Base-by-base conservation (phyloP, 768 basidiomycete genomes). In the Tremella fuciformis region DNA sequence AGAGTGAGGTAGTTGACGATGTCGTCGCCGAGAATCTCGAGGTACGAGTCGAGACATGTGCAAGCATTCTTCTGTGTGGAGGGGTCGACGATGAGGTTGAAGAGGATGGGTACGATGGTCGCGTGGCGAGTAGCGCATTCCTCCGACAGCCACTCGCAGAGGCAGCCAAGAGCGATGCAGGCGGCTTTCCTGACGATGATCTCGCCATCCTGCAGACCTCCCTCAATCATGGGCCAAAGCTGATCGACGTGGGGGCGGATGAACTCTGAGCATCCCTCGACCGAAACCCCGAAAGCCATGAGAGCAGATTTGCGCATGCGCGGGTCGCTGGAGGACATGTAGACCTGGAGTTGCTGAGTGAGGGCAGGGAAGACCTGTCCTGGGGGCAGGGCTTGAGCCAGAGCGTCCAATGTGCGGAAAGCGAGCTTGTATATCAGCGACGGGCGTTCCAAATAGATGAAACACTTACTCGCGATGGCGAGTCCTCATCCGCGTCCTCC, bases 91-190 rank as follows among this genome's bases (percentile, higher is more conserved):
- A 96, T 88, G 63, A 97, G 83, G 75, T 84, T 84, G 86, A 96
- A 91, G 70, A 99, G 88, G 42, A 87, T 86, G 39, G 96, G 94
- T 55, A 99, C 83, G 55, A 99, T 85, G 59, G 86, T 69, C 11
- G 65, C 73, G 79, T 99, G 96, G 72, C 86, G 87, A 50, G 84
- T 79, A 25, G 87, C 84, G 72, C 90, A 93, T 63, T 93, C 90
- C 24, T 97, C 94, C 65, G 92, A 90, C 21, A 98, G 81, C 89
- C 91, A 96, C 79, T 99, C 96, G 76, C 93, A 97, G 53, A 98
- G 78, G 79, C 93, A 98, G 70, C 90, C 90, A 65, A 99, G 87
- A 18, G 91, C 90, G 57, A 91, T 85, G 77, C 94, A 98, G n/a
- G 89, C 87, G 1, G 96, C 94, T 77, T 92, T 96, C 72, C 93